Evolutionary conservation across 345 rosid genomes (phyloP), one percentile per base, ranked within the genome.

Genomic region (Kernera saxatilis): DNA sequence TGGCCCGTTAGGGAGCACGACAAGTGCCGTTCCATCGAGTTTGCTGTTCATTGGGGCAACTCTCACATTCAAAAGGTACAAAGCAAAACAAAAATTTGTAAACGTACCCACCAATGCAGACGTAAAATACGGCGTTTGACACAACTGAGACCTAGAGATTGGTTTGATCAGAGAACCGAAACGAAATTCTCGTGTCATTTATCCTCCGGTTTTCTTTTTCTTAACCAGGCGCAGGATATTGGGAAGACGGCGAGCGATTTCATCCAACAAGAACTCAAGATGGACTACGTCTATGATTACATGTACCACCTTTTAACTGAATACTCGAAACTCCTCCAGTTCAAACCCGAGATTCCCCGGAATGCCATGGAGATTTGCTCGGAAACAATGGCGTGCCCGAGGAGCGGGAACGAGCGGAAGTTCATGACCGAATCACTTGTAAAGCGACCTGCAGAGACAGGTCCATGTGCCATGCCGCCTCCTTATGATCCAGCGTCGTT

Each of bases 11-110:
- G 76, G 67, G 81, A 74, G 18, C 46, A 82, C 8, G 87, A 81
- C 60, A 91, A 88, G 82, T 91, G 97, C 81, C 75, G 83, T 52
- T 86, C 92, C 19, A 82, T 91, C 5, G 84, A 88, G 71, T 82
- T 80, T 59, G 92, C 95, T 0, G 97, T 91, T 21, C 80, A 87
- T 0, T 91, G 97, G 97, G 97, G 91, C 32, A 91, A 91, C 79
- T 41, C 44, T 67, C 84, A 88, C 82, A 71, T 51, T 40, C 65
- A 55, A 67, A 71, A 88, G 97, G 95, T 86, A 79, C 69, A 44
- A 30, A 30, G 2, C 33, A 30, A 27, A 27, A 27, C 30, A 27
- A 27, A 6, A 4, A 27, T 1, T 27, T 27, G 30, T 5, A 27
- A 27, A 27, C 5, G 30, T 27, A 27, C 1, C 4, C 10, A 4